These are phyloP conservation scores for Ophiocordyceps unilateralis DNA, from an alignment of 2,329 filamentous ascomycete species.

Conservation along the genomic window DNA sequence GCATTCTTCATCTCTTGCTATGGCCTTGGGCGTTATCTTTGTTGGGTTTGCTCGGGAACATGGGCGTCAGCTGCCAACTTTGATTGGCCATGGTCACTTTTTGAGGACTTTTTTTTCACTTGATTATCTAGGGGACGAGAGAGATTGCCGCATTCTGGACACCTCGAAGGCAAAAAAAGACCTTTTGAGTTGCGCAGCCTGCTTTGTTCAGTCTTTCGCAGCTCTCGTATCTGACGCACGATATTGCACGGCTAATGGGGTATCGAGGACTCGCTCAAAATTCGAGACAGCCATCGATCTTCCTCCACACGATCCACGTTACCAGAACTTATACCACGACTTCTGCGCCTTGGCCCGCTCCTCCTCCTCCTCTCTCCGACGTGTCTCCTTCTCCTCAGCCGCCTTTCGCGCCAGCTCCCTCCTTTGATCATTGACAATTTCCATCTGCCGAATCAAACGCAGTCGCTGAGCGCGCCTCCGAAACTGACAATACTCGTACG, in stretches of 20 bases:
- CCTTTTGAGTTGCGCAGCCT: no score
- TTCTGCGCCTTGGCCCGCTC: constrained; percentile 15
- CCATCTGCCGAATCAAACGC: constrained; percentile 72
- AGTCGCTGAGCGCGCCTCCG: constrained; percentile 56
- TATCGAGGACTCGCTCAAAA: background rate
- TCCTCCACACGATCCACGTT: constrained; percentile 1
- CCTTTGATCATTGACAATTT: constrained; percentile 38
- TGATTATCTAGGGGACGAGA: no score
- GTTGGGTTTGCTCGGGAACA: background rate
- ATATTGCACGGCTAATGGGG: no score
- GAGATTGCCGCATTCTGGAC: no score
- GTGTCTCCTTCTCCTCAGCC: constrained; percentile 21
- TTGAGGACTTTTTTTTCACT: background rate
- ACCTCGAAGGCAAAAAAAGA: no score
- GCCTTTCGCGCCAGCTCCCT: constrained; percentile 26
- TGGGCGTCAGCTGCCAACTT: no score
- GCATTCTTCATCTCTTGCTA: background rate
- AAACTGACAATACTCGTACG: constrained; percentile 74
- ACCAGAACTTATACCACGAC: constrained; percentile 43
- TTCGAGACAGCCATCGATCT: background rate
- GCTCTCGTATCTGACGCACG: no score
- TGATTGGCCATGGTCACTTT: background rate
- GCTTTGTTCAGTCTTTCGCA: no score
- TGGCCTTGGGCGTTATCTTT: background rate
- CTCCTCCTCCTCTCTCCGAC: constrained; percentile 13